Percentiles rank a stretch among this genome's conserved stretches.
Conservation (phyloP, 257 asterid genomes). For the Plantago ovata region DNA sequence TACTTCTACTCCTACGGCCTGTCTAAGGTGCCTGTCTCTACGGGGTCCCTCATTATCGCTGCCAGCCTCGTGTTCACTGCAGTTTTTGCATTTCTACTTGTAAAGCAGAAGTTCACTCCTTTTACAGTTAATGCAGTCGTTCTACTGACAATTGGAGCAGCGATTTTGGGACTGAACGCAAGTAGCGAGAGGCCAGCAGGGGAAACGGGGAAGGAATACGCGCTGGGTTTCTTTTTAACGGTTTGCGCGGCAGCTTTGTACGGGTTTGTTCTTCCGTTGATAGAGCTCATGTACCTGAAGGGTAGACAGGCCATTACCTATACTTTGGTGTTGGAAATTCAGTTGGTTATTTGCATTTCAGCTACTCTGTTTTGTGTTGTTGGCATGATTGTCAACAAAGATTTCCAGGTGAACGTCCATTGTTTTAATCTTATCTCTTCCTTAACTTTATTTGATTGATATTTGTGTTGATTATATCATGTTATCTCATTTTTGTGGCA, state of each 20-base stretch:
- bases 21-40: background rate
- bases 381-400: slow-evolving; percentile 19
- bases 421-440: too few species aligned
- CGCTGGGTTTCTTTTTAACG: background rate
- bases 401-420: slow-evolving; percentile 17
- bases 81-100: background rate
- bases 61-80: background rate
- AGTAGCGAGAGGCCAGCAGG: background rate
- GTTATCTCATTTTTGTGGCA: too few species aligned
- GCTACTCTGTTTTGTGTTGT: slow-evolving; percentile 16
- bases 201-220: background rate
- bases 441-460: too few species aligned
- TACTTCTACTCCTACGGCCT: slow-evolving; percentile 1
- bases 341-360: slow-evolving; percentile 1
- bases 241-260: background rate
- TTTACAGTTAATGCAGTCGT: background rate
- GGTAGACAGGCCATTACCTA: background rate
- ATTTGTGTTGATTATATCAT: too few species aligned
- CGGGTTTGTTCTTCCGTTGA: background rate
- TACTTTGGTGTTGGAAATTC: background rate
- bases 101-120: background rate
- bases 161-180: background rate
- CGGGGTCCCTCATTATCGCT: background rate
- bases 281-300: slow-evolving; percentile 1
- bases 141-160: background rate